A percentile compares a stretch with the other conserved stretches of the same genome.
These are phyloP conservation scores for Chaetomiaceae sp. DNA, from an alignment of 2,329 filamentous ascomycete genomes.

Conservation along the genomic window DNA sequence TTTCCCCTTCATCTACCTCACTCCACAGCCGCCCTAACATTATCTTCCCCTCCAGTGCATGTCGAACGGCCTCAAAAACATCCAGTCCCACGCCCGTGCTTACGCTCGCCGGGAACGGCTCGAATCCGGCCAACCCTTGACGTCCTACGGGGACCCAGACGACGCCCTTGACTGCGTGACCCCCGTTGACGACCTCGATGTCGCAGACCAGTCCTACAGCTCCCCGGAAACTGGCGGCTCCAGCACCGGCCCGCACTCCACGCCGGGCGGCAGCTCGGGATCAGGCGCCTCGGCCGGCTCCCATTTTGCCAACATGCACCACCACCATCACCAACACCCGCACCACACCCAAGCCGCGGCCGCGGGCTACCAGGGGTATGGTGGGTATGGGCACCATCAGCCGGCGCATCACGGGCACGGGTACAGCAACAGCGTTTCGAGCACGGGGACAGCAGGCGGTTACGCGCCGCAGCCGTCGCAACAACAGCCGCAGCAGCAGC, in stretches of 20 bases:
- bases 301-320: slow-evolving; percentile 24
- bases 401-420: slow-evolving; percentile 31
- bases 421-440: slow-evolving; percentile 53
- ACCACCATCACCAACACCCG: slow-evolving; percentile 19
- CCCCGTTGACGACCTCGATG: slow-evolving; percentile 52
- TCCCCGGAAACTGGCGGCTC: slow-evolving; percentile 46
- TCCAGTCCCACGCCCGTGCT: slow-evolving; percentile 64
- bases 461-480: slow-evolving; percentile 29
- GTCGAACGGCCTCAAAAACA: slow-evolving; percentile 76
- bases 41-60: slow-evolving; percentile 56
- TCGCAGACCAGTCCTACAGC: slow-evolving; percentile 48
- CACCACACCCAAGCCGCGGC: slow-evolving; percentile 6
- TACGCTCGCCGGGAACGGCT: slow-evolving; percentile 61
- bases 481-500: slow-evolving; percentile 6
- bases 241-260: slow-evolving; percentile 39
- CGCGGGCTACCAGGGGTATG: slow-evolving; percentile 22
- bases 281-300: slow-evolving; percentile 28
- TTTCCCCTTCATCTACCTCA: not conserved
- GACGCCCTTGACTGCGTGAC: slow-evolving; percentile 59
- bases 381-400: slow-evolving; percentile 23
- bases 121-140: slow-evolving; percentile 41
- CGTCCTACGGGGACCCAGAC: slow-evolving; percentile 59
- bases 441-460: slow-evolving; percentile 33
- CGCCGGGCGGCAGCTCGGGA: slow-evolving; percentile 34
- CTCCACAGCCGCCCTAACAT: slow-evolving; percentile 13